Evolutionary conservation across 768 basidiomycete genomes (phyloP), one percentile per base, ranked within the genome.

Genomic region (Collybiopsis confluens): DNA sequence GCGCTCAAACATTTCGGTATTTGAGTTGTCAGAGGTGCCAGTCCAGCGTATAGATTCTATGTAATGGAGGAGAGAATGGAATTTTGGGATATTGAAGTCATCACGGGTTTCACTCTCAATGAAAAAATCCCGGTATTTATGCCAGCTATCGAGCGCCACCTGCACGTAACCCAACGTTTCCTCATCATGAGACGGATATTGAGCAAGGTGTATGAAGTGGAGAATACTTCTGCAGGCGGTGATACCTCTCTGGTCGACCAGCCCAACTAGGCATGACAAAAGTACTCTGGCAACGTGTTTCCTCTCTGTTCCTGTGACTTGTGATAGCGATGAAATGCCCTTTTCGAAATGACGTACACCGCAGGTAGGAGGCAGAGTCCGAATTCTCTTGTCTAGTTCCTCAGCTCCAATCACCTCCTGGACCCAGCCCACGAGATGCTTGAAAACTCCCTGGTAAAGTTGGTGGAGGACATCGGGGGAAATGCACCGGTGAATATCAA

Each of bases 381-480:
- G 60, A 55, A 69, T 71, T 0, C 71, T 66, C 1, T 59, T 59
- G 59, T 80, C 77, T 37, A 79, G 57, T 47, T 74, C 72, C 0
- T 60, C 56, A 1, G 56, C 56, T 4, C 61, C 62, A 43, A 59
- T 59, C 1, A 59, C 60, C 43, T 40, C 23, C 8, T 59, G 52
- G 11, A 64, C 54, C 77, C 76, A 80, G 0, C 45, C 44, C 1
- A 75, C 60, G 1, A 76, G 47, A 52, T 78, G 75, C 47, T 75
- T 75, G 58, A 79, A 75, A 2, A 79, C n/a, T n/a, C n/a, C n/a
- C n/a, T n/a, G n/a, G n/a, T n/a, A n/a, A n/a, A n/a, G n/a, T n/a
- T n/a, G 62, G 33, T n/a, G n/a, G n/a, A n/a, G n/a, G n/a, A n/a
- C n/a, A n/a, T n/a, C n/a, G n/a, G n/a, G n/a, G n/a, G n/a, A n/a